phyloP scores from a whole-genome alignment of 768 basidiomycete species.

The Lactifluus echinatus region DNA sequence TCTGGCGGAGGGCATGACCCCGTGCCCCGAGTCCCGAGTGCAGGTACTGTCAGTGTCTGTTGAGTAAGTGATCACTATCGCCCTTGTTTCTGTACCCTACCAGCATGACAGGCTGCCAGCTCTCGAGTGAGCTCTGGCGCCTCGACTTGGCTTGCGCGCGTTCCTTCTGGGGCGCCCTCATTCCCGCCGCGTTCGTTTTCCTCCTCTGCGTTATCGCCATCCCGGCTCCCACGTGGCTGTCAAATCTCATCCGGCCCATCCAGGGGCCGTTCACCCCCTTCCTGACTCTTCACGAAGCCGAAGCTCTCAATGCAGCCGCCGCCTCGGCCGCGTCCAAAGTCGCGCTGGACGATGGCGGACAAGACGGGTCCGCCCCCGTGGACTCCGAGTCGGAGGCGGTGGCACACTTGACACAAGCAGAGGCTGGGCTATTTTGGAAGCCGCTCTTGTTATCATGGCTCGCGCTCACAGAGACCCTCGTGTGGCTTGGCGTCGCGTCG shows the following conservation, averaged over 20 bases:
- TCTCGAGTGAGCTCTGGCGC: conserved; percentile 24
- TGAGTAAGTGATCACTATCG: background rate
- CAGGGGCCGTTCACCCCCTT: conserved; percentile 30
- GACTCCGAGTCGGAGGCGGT: conserved; percentile 14
- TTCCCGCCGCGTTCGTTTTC: conserved; percentile 41
- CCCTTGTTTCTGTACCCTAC: background rate
- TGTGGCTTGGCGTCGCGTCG: conserved; percentile 53
- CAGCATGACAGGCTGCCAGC: conserved; percentile 5
- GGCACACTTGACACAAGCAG: background rate
- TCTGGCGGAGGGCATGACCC: too few species aligned
- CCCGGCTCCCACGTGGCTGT: conserved; percentile 19
- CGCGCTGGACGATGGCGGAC: background rate
- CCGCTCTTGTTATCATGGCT: conserved; percentile 47
- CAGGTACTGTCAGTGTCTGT: too few species aligned
- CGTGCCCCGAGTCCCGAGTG: too few species aligned
- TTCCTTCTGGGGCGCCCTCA: conserved; percentile 41
- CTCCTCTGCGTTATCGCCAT: conserved; percentile 30
- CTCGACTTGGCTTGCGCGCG: conserved; percentile 41
- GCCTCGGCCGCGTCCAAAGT: background rate
- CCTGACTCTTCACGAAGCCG: conserved; percentile 33
- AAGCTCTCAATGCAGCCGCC: conserved; percentile 11
- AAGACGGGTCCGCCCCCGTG: too few species aligned
- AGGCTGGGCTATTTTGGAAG: conserved; percentile 44
- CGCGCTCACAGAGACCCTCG: conserved; percentile 46
- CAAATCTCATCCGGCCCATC: conserved; percentile 22